A percentile compares a stretch with the other conserved stretches of the same genome.
phyloP scores from a whole-genome alignment of 108 stramenopile genomes.

The Thalassiosira profunda region DNA sequence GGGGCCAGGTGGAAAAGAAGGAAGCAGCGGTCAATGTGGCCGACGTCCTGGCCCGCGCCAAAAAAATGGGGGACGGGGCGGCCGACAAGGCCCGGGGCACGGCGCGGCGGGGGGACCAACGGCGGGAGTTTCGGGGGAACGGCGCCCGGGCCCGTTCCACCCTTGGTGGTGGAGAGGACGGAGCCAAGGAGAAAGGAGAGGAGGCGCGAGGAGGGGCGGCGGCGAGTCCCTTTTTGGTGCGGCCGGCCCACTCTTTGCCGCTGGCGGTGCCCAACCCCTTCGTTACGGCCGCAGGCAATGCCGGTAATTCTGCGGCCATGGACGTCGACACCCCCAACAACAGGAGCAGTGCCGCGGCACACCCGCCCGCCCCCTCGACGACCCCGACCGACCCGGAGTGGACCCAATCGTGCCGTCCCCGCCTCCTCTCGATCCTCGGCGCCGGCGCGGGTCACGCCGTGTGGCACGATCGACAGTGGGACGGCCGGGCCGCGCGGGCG shows the following conservation, averaged over 20 bases:
- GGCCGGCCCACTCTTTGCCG: too few species aligned
- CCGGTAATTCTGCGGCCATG: too few species aligned
- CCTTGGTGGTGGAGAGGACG: too few species aligned
- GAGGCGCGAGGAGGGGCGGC: too few species aligned
- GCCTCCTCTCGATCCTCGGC: conserved; percentile 63
- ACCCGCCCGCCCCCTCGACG: conserved; percentile 14
- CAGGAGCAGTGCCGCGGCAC: too few species aligned
- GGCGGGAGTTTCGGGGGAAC: conserved; percentile 64
- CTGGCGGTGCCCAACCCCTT: conserved; percentile 11
- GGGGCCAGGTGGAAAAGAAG: too few species aligned
- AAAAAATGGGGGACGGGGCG: conserved; percentile 59
- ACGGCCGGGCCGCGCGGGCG: conserved; percentile 58
- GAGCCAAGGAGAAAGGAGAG: too few species aligned
- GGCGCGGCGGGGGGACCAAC: conserved; percentile 48
- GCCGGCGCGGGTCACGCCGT: conserved; percentile 79
- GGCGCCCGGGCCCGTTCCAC: conserved; percentile 24
- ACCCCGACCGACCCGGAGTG: conserved; percentile 54
- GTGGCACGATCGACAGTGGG: conserved; percentile 79
- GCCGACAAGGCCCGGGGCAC: conserved; percentile 55
- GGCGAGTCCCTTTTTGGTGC: too few species aligned
- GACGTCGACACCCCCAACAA: too few species aligned
- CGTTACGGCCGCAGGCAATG: too few species aligned
- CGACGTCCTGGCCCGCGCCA: conserved; percentile 65
- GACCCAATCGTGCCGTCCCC: conserved; percentile 61
- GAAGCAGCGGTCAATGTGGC: conserved; percentile 75